These are phyloP conservation scores for Populus nigra DNA, from an alignment of 345 rosid species.

Conservation along the genomic window DNA sequence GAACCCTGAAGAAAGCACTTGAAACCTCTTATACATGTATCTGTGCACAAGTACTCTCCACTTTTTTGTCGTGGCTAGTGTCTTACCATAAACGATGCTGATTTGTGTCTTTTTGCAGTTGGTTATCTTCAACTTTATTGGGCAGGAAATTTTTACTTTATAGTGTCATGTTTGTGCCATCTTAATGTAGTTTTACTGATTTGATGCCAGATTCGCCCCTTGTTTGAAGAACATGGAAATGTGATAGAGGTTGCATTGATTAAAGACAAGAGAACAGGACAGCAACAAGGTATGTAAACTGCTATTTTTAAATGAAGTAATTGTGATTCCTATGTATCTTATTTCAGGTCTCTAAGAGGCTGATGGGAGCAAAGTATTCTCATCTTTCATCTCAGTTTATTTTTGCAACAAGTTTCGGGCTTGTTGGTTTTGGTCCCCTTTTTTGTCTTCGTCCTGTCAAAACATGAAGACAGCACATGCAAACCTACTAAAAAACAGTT, in stretches of 20 bases:
- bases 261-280: constrained; percentile 95
- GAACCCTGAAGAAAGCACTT: no score
- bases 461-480: constrained; percentile 57
- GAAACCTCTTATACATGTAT: no score
- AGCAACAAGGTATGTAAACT: constrained; percentile 76
- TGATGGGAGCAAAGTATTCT: constrained; percentile 88
- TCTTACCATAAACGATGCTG: no score
- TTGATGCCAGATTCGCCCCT: constrained; percentile 66
- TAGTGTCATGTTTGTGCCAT: not conserved
- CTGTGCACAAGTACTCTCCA: no score
- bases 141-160: not conserved
- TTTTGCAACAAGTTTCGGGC: constrained; percentile 63
- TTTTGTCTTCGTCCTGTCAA: constrained; percentile 43
- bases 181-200: not conserved
- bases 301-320: constrained; percentile 40
- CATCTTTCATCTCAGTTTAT: constrained; percentile 70
- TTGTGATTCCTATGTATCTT: constrained; percentile 43
- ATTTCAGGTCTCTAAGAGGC: constrained; percentile 89
- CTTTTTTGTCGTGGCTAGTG: no score
- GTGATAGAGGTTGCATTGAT: constrained; percentile 94
- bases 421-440: constrained; percentile 61
- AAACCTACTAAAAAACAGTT: constrained; percentile 46
- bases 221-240: constrained; percentile 81
- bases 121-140: not conserved
- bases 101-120: no score